Base-by-base conservation (phyloP, 2,329 filamentous ascomycete species). In the Cladosporium sp. region DNA sequence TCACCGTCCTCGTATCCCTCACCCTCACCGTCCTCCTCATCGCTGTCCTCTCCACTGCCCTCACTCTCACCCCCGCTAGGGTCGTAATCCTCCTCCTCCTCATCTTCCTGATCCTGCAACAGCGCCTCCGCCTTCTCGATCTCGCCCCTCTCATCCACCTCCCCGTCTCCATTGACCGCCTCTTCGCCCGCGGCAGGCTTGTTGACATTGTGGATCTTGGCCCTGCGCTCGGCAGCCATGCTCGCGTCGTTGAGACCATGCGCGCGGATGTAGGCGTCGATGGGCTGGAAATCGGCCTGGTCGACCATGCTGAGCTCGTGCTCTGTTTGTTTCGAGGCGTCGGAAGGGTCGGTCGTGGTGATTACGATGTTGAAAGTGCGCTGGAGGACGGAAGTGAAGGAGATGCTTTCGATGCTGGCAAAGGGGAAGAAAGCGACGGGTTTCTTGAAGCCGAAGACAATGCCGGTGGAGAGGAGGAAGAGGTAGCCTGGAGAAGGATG, bases 341-440 rank as follows among this genome's bases (percentile, higher is more conserved):
- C 80, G 31, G 64, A 23, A 16, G 57, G 31, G 35, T 67, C 65
- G 50, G 35, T 14, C 7, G 69, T 66, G 18, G 80, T 73, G 65
- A 89, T 82, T 70, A 86, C 86, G 37, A 89, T 81, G 70, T 89
- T 89, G 79, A 89, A 89, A 0, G 87, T 89, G 37, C 87, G 84
- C 70, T 88, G 86, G 7, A 89, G 79, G 21, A 89, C 85, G 49
- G 84, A 86, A 4, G 86, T 89, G 77, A 89, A 89, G 46, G 84
- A 86, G 55, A 88, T 83, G 26, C 83, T 84, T 61, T 85, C 84
- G 66, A 89, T 81, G 40, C 80, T 79, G 57, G 83, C 81, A 67
- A 89, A 88, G 10, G 86, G 81, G 72, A 89, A 88, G 77, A 86
- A 89, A 10, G 84, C 75, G 28, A 89, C 78, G 0, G 87, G 87